Conservation (phyloP, 2,329 filamentous ascomycete species). For the Aureobasidium sp. region DNA sequence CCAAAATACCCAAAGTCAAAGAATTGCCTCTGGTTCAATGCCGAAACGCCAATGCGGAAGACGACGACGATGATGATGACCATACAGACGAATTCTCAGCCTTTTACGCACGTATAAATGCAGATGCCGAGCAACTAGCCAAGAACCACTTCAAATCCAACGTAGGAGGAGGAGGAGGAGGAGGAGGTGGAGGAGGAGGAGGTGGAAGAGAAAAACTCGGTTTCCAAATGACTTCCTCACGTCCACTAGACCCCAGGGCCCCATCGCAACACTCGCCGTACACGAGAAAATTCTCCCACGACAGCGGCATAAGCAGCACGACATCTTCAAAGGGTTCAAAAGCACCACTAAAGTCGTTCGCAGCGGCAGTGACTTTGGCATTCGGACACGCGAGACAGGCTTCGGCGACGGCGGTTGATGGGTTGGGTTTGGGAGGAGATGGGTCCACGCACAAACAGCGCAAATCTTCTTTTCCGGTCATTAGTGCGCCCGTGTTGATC, state of each 20-base stretch:
- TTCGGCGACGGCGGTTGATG: background rate
- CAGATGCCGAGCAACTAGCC: constrained; percentile 3
- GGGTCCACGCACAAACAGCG: too few species aligned
- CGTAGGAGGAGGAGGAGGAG: too few species aligned
- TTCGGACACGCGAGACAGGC: background rate
- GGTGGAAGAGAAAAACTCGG: background rate
- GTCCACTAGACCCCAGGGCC: background rate
- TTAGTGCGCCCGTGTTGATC: constrained; percentile 4
- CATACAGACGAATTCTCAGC: constrained; percentile 5
- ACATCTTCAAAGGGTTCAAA: background rate
- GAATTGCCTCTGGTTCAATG: too few species aligned
- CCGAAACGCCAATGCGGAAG: too few species aligned
- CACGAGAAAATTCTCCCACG: background rate
- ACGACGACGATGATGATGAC: too few species aligned
- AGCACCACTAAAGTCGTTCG: background rate
- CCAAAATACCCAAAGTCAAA: background rate
- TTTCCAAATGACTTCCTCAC: background rate
- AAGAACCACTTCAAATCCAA: background rate
- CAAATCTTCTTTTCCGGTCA: background rate
- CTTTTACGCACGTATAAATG: constrained; percentile 5
- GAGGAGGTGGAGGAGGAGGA: too few species aligned
- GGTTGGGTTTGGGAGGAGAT: background rate
- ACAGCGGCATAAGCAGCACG: background rate
- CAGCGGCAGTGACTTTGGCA: background rate
- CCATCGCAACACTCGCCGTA: background rate